Percentiles rank a stretch among this genome's conserved stretches.
Conservation (phyloP, 768 basidiomycete species). For the Psilocybe subaeruginosa region DNA sequence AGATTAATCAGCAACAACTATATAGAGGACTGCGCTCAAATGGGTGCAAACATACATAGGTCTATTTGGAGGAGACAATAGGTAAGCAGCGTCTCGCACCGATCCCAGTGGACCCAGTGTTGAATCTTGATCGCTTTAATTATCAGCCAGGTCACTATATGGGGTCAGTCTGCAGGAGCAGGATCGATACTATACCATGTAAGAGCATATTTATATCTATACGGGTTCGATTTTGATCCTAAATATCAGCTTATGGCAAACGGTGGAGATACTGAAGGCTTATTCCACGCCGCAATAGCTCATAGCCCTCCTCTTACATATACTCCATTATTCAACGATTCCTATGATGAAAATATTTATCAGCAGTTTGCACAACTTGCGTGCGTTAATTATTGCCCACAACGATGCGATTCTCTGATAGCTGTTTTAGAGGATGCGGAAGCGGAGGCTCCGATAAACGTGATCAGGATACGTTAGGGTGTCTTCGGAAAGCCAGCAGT, state of each 20-base stretch:
- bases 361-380: constrained; percentile 33
- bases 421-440: neutral
- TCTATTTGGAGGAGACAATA: constrained; percentile 39
- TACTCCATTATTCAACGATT: constrained; percentile 31
- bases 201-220: constrained; percentile 5
- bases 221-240: neutral
- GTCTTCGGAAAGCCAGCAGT: constrained; percentile 31
- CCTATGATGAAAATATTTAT: constrained; percentile 36
- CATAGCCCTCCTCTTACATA: constrained; percentile 42
- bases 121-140: neutral
- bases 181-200: constrained; percentile 45
- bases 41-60: constrained; percentile 42
- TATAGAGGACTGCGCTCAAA: constrained; percentile 35
- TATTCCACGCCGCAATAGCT: constrained; percentile 44
- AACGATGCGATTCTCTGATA: constrained; percentile 20
- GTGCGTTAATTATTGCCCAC: constrained; percentile 24
- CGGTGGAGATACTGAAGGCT: constrained; percentile 26
- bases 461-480: constrained; percentile 27
- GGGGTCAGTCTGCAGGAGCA: constrained; percentile 46
- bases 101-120: neutral
- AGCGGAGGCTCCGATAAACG: constrained; percentile 4
- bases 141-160: constrained; percentile 41
- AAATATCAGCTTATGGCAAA: constrained; percentile 35
- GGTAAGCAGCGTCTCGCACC: constrained; percentile 19
- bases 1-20: too few relatives aligned